A percentile compares a stretch with the other conserved stretches of the same genome.
These are phyloP conservation scores for Podosphaera xanthii DNA, from an alignment of 2,329 filamentous ascomycete genomes.

Conservation along the genomic window DNA sequence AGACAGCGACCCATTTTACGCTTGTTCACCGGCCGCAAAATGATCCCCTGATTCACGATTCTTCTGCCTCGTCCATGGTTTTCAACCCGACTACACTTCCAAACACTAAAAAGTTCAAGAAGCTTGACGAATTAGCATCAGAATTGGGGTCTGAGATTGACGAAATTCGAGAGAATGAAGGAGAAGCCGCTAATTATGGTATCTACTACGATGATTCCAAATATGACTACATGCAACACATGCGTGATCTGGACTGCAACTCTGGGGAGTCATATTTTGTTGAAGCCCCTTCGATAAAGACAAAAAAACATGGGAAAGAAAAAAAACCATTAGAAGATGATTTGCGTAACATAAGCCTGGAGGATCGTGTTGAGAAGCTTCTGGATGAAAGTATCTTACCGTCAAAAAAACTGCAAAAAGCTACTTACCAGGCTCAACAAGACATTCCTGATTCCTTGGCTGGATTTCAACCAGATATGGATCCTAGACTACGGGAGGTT, in stretches of 20 bases:
- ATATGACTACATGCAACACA: slow-evolving; percentile 99
- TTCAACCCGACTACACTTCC: slow-evolving; percentile 42
- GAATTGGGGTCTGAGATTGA: slow-evolving; percentile 48
- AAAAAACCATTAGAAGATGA: slow-evolving; percentile 70
- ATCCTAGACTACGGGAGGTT: slow-evolving; percentile 72
- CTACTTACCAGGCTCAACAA: slow-evolving; percentile 81
- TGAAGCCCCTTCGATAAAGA: slow-evolving; percentile 37
- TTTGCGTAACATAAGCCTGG: slow-evolving; percentile 36
- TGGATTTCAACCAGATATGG: slow-evolving; percentile 96
- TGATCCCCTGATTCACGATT: slow-evolving; percentile 90
- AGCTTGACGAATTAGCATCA: slow-evolving; percentile 49
- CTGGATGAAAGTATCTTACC: slow-evolving; percentile 56
- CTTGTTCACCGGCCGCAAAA: slow-evolving; percentile 92
- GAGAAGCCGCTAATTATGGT: slow-evolving; percentile 83
- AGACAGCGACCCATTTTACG: slow-evolving; percentile 75
- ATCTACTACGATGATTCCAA: slow-evolving; percentile 86
- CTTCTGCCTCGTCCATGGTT: slow-evolving; percentile 70
- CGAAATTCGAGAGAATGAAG: slow-evolving; percentile 65
- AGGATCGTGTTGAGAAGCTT: slow-evolving; percentile 30
- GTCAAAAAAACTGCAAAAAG: slow-evolving; percentile 52
- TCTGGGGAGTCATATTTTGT: slow-evolving; percentile 59
- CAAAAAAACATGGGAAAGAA: slow-evolving; percentile 48
- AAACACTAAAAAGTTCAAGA: slow-evolving; percentile 34
- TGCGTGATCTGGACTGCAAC: slow-evolving; percentile 62
- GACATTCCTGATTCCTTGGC: slow-evolving; percentile 75